Percentiles rank a stretch among this genome's conserved stretches.
phyloP scores from a whole-genome alignment of 2,329 filamentous ascomycete genomes.

The Colletotrichum abscissum region DNA sequence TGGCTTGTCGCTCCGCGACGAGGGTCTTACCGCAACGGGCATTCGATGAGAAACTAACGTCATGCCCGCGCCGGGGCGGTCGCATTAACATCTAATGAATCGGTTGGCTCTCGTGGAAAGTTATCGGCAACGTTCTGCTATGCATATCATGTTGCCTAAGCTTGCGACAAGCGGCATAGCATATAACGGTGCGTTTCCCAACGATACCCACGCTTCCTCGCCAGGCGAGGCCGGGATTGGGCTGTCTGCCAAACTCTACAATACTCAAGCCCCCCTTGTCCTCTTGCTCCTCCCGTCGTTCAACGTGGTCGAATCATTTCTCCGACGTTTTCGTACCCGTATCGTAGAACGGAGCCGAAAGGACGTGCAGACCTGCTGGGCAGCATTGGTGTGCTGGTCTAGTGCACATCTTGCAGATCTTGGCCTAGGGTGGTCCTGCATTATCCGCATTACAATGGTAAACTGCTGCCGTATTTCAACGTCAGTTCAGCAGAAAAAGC shows the following conservation, averaged over 20 bases:
- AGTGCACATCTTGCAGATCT: constrained; percentile 11
- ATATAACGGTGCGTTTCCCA: neutral
- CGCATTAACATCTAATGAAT: constrained; percentile 12
- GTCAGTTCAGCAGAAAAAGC: neutral
- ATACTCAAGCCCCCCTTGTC: neutral
- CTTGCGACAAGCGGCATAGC: neutral
- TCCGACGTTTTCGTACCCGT: constrained; percentile 28
- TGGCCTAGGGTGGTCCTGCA: neutral
- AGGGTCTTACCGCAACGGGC: constrained; percentile 33
- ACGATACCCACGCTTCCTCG: neutral
- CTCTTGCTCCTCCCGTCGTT: neutral
- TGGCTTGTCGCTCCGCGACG: constrained; percentile 1
- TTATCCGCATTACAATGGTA: constrained; percentile 17
- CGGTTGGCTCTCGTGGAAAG: neutral
- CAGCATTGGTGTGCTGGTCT: neutral
- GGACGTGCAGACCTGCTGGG: neutral
- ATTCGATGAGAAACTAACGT: constrained; percentile 32
- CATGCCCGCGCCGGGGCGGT: constrained; percentile 25
- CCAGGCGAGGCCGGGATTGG: constrained; percentile 1
- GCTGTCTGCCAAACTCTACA: constrained; percentile 5
- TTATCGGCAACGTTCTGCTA: neutral
- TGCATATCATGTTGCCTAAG: constrained; percentile 6
- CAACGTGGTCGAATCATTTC: constrained; percentile 1
- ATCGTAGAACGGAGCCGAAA: neutral
- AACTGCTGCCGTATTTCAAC: constrained; percentile 10